Evolutionary conservation across 2,329 filamentous ascomycete genomes (phyloP).

Genomic region (Alternaria triticimaculans): DNA sequence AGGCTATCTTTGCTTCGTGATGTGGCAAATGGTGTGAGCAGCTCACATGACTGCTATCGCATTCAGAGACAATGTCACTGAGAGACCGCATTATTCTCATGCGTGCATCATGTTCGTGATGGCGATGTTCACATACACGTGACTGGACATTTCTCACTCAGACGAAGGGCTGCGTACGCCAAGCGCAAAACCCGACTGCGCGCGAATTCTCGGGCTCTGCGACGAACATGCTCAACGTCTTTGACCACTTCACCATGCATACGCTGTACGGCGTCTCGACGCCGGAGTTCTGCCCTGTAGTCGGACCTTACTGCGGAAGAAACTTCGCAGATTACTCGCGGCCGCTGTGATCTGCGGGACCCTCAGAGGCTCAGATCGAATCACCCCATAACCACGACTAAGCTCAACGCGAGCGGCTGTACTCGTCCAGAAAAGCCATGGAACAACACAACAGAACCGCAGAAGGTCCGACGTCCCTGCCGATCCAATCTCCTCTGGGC

Average conservation of each 20-base stretch:
- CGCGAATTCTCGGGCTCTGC: background rate
- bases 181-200: background rate
- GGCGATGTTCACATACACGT: background rate
- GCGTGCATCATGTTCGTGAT: background rate
- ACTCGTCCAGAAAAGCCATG: constrained; percentile 8
- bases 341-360: background rate
- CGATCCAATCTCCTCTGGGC: constrained; percentile 8
- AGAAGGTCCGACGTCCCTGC: constrained; percentile 15
- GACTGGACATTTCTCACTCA: background rate
- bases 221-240: background rate
- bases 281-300: constrained; percentile 1
- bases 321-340: background rate
- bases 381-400: background rate
- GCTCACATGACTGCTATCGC: background rate
- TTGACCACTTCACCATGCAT: background rate
- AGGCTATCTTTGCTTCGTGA: background rate
- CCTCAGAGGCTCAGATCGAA: background rate
- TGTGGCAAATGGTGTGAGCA: background rate
- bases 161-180: background rate
- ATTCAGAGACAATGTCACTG: background rate
- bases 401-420: constrained; percentile 5
- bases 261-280: background rate
- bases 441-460: constrained; percentile 2
- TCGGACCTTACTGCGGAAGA: background rate
- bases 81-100: background rate